Evolutionary conservation across 2,329 filamentous ascomycete genomes (phyloP).

Genomic region (Penicillium brevicompactum): DNA sequence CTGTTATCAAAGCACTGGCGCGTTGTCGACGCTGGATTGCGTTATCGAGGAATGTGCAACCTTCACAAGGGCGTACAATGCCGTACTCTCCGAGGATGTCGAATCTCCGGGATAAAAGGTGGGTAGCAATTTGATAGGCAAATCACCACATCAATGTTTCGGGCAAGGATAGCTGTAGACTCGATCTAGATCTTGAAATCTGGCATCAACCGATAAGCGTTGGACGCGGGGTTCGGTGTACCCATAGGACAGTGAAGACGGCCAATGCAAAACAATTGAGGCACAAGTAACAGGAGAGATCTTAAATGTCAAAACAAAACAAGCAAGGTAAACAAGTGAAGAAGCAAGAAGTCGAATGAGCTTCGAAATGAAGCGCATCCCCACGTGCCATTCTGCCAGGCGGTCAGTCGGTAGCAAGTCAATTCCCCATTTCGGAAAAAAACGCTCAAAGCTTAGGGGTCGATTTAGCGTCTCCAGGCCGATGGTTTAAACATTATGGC

Average conservation of each 20-base stretch:
- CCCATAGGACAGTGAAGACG: no score
- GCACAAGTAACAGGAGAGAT: background rate
- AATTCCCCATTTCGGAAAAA: slow-evolving; percentile 14
- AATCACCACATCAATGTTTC: background rate
- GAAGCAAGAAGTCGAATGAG: background rate
- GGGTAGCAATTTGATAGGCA: background rate
- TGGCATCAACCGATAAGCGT: slow-evolving; percentile 12
- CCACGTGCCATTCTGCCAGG: slow-evolving; percentile 20
- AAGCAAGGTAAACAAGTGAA: background rate
- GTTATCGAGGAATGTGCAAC: background rate
- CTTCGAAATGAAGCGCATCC: background rate
- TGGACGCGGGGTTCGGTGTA: background rate
- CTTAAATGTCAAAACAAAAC: background rate
- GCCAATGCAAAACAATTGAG: background rate
- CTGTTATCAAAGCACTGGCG: background rate
- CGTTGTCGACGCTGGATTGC: background rate
- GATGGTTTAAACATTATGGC: slow-evolving; percentile 39
- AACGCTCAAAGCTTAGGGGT: slow-evolving; percentile 16
- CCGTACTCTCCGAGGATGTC: background rate
- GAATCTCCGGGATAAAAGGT: background rate
- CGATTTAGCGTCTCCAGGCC: slow-evolving; percentile 14
- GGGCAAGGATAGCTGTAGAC: background rate
- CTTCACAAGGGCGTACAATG: background rate
- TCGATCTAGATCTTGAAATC: slow-evolving; percentile 9
- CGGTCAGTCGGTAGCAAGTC: slow-evolving; percentile 14